Evolutionary conservation across 2,329 filamentous ascomycete species (phyloP), one percentile per base, ranked within the genome.

Genomic region (Trichoderma hamatum): DNA sequence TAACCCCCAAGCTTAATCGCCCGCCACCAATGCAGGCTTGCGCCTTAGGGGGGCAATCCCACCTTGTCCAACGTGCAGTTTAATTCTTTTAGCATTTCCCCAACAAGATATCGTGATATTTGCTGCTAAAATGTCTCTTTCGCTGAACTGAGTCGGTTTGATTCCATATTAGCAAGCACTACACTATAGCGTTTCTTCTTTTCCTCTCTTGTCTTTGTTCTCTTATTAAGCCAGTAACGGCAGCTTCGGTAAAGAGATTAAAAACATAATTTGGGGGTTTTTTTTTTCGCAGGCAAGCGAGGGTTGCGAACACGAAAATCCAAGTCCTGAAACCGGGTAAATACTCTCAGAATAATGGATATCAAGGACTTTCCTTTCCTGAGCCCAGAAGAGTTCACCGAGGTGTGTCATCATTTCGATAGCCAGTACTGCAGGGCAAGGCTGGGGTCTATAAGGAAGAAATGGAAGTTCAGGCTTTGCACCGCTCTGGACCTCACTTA

Each of bases 401-500:
- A 88, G 74, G 86, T 84, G 67, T 92, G 90, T 77, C 86, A 90
- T 73, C 82, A 86, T 67, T 82, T 90, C 26, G 88, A 90, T 71
- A 81, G 84, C 46, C 83, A 78, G 71, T 90, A 90, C 77, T 83
- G 85, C 69, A 85, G 83, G 75, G 88, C 85, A 66, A 88, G 81
- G 39, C 80, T 89, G 3, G 89, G 87, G 2, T 81, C 83, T 7
- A 74, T 85, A 46, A 84, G 87, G 68, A 81, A 79, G 71, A 80
- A 81, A 69, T 89, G 87, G 84, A 86, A 84, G 74, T 80, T 90
- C 69, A 80, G 82, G 67, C 80, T 84, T 61, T 85, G 84, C 77
- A 84, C 80, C 5, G 84, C 85, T 19, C 79, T 89, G 16, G 82
- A 84, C 72, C 79, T 81, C 3, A 77, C 79, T 2, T 84, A 84